phyloP scores from a whole-genome alignment of 768 basidiomycete species.

The Pleurotus tuber-regium region DNA sequence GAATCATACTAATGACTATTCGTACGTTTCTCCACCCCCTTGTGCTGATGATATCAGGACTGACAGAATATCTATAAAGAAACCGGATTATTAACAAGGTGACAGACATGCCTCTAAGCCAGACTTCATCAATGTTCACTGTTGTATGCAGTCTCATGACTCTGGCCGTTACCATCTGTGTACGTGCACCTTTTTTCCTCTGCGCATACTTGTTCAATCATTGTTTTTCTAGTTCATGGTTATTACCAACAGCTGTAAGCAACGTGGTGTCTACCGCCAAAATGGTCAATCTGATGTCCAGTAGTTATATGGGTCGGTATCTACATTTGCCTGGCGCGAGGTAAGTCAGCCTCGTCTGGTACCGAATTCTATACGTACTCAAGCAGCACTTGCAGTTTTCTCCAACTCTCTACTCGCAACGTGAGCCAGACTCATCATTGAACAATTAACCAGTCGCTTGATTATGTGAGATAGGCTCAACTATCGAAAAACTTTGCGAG shows the following conservation, averaged over 20 bases:
- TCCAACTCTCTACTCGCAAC: not conserved
- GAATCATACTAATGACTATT: conserved; percentile 11
- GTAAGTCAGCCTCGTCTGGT: not conserved
- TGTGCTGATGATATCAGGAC: too few species aligned
- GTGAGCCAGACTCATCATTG: not conserved
- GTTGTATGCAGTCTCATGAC: not conserved
- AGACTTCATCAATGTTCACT: not conserved
- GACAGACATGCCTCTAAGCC: not conserved
- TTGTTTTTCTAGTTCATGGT: conserved; percentile 1
- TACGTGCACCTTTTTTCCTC: not conserved
- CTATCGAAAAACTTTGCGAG: not conserved
- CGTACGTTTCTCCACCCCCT: too few species aligned
- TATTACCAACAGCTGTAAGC: not conserved
- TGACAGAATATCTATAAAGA: not conserved
- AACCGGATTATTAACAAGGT: conserved; percentile 14
- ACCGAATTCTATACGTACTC: not conserved
- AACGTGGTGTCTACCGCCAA: not conserved
- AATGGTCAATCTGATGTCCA: not conserved
- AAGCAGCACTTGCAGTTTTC: not conserved
- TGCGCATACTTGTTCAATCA: not conserved
- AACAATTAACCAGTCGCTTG: too few species aligned
- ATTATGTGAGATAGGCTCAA: not conserved
- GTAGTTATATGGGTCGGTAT: not conserved
- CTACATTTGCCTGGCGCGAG: not conserved
- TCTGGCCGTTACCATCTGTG: not conserved